Percentiles rank a stretch among this genome's conserved stretches.
Conservation (phyloP, 2,329 filamentous ascomycete species). For the Ceratocystis cacaofunesta region DNA sequence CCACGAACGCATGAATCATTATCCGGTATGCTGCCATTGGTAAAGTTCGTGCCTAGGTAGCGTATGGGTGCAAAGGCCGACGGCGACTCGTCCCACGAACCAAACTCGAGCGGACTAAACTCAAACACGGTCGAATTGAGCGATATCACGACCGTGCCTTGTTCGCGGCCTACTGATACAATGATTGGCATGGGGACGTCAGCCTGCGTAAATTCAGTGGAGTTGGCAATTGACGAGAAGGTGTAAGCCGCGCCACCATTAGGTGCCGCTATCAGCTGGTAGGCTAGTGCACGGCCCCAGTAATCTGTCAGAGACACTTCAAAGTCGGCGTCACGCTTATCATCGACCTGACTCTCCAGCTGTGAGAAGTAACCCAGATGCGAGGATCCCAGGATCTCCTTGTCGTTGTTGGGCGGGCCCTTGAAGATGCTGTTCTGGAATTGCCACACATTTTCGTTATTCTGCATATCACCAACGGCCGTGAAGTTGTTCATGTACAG, state of each 20-base stretch:
- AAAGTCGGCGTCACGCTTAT: conserved; percentile 30
- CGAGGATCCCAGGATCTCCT: conserved; percentile 18
- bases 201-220: conserved; percentile 30
- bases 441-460: conserved; percentile 27
- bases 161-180: conserved; percentile 34
- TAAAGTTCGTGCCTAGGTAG: conserved; percentile 46
- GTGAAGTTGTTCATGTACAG: conserved; percentile 76
- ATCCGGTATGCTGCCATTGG: conserved; percentile 31
- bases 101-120: conserved; percentile 51
- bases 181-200: conserved; percentile 35
- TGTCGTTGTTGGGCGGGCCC: conserved; percentile 22
- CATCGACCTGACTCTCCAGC: conserved; percentile 25
- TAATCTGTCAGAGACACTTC: conserved; percentile 67
- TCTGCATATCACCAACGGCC: conserved; percentile 37
- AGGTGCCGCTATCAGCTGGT: conserved; percentile 64
- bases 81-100: conserved; percentile 45
- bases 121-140: conserved; percentile 49
- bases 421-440: conserved; percentile 30
- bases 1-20: conserved; percentile 40
- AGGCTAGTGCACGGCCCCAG: conserved; percentile 75
- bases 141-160: conserved; percentile 29
- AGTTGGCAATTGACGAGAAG: conserved; percentile 52
- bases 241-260: conserved; percentile 64
- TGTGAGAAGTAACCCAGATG: conserved; percentile 25
- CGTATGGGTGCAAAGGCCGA: conserved; percentile 43